These are phyloP conservation scores for Chernovozyma aurita DNA, from an alignment of 1,139 yeast genomes.

Conservation along the genomic window DNA sequence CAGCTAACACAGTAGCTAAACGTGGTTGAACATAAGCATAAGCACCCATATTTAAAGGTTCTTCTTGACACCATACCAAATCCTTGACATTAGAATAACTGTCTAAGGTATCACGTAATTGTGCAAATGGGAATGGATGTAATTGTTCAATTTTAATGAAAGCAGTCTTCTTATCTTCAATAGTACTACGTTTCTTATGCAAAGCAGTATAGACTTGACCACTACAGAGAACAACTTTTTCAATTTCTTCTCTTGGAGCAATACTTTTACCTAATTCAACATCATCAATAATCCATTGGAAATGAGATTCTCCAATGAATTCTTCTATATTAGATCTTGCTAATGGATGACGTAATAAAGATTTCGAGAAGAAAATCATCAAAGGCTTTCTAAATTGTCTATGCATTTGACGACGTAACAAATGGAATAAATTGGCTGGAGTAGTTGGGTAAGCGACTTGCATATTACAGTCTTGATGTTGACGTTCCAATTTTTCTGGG, in stretches of 20 bases:
- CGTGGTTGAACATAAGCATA: constrained; percentile 82
- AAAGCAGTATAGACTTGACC: constrained; percentile 97
- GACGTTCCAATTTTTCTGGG: constrained; percentile 84
- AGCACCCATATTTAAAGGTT: constrained; percentile 96
- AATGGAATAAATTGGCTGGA: constrained; percentile 94
- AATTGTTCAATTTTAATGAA: constrained; percentile 87
- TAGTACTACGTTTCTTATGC: constrained; percentile 77
- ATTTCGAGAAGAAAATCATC: constrained; percentile 84
- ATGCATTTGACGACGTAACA: constrained; percentile 98
- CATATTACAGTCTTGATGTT: constrained; percentile 98
- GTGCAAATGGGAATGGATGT: constrained; percentile 99
- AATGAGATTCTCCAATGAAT: constrained; percentile 86
- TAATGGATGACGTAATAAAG: constrained; percentile 93
- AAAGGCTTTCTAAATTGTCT: constrained; percentile 98
- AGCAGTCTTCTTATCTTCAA: constrained; percentile 80
- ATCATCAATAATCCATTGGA: constrained; percentile 96
- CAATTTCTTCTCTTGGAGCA: constrained; percentile 76
- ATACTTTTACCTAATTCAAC: constrained; percentile 73
- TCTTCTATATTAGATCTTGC: constrained; percentile 83
- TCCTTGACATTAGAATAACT: constrained; percentile 81
- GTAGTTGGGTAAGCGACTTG: constrained; percentile 98
- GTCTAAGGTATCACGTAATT: constrained; percentile 78
- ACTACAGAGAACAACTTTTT: constrained; percentile 76
- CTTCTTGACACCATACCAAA: constrained; percentile 97
- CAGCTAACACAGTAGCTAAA: constrained; percentile 65